Evolutionary conservation across 148 eudicot genomes (phyloP).

Genomic region (Rhododendron simsii): DNA sequence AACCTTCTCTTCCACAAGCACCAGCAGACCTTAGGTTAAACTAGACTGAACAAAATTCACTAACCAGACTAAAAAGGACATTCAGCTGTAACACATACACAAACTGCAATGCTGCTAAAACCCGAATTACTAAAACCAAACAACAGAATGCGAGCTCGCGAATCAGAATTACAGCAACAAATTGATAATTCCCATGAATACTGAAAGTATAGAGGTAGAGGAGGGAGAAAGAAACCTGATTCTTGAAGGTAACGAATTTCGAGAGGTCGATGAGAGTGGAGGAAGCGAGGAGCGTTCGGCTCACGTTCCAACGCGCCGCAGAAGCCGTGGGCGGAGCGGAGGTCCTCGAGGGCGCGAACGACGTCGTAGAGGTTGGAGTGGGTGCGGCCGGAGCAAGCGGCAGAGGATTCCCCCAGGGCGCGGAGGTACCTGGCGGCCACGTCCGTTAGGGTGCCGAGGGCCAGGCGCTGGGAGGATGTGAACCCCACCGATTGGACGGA

Average conservation of each 20-base stretch:
- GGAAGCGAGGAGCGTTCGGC: slow-evolving; percentile 12
- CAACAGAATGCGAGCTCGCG: neutral
- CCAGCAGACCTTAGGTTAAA: neutral
- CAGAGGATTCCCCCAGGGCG: slow-evolving; percentile 25
- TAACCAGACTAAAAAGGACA: neutral
- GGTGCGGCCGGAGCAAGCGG: slow-evolving; percentile 38
- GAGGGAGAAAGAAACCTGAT: slow-evolving; percentile 43
- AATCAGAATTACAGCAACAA: neutral
- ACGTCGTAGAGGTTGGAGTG: slow-evolving; percentile 47
- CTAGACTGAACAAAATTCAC: neutral
- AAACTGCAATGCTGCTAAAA: neutral
- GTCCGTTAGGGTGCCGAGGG: slow-evolving; percentile 43
- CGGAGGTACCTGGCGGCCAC: slow-evolving; percentile 46
- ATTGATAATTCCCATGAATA: neutral
- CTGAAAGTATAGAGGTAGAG: neutral
- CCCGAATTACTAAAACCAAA: too few species aligned
- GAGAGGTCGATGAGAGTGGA: slow-evolving; percentile 22
- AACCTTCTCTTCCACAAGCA: neutral
- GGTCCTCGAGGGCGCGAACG: slow-evolving; percentile 42
- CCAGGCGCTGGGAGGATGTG: slow-evolving; percentile 32
- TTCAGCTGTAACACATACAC: too few species aligned
- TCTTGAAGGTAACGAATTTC: slow-evolving; percentile 54
- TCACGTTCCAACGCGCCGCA: slow-evolving; percentile 20
- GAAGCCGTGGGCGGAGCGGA: slow-evolving; percentile 38
- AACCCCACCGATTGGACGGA: slow-evolving; percentile 38